phyloP scores from a whole-genome alignment of 176 grass and related monocot species.

The Dactylis glomerata region DNA sequence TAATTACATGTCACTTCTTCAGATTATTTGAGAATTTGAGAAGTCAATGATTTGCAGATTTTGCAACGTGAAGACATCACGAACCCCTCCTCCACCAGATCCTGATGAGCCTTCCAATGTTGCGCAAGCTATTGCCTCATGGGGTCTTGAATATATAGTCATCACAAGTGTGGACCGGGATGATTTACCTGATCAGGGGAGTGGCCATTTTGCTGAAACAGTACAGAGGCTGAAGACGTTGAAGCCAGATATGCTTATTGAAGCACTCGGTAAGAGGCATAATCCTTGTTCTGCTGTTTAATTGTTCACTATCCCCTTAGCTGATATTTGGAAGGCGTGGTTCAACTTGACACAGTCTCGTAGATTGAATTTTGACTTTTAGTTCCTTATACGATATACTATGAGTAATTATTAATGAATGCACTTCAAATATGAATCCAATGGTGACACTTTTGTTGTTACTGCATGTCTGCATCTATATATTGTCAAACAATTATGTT shows the following conservation, averaged over 20 bases:
- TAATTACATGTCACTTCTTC: not conserved
- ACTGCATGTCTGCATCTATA: not conserved
- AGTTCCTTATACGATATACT: not conserved
- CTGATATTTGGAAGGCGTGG: not conserved
- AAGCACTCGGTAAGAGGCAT: conserved; percentile 77
- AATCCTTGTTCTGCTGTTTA: not conserved
- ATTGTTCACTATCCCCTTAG: not conserved
- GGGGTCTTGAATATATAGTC: conserved; percentile 95
- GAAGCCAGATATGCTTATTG: conserved; percentile 87
- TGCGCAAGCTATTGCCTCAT: conserved; percentile 89
- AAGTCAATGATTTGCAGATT: conserved; percentile 53
- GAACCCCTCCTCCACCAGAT: conserved; percentile 87
- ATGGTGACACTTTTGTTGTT: not conserved
- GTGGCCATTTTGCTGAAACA: conserved; percentile 89
- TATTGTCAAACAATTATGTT: not conserved
- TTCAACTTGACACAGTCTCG: not conserved
- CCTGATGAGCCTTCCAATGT: conserved; percentile 91
- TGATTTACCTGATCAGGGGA: conserved; percentile 91
- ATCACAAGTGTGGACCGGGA: conserved; percentile 97
- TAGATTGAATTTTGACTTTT: not conserved
- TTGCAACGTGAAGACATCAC: conserved; percentile 97
- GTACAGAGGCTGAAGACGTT: conserved; percentile 73
- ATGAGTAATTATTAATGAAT: not conserved
- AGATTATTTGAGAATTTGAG: not conserved
- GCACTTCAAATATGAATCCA: not conserved